Evolutionary conservation across 1,284 basidiomycete species (phyloP).

Genomic region (Tilletia setariae): DNA sequence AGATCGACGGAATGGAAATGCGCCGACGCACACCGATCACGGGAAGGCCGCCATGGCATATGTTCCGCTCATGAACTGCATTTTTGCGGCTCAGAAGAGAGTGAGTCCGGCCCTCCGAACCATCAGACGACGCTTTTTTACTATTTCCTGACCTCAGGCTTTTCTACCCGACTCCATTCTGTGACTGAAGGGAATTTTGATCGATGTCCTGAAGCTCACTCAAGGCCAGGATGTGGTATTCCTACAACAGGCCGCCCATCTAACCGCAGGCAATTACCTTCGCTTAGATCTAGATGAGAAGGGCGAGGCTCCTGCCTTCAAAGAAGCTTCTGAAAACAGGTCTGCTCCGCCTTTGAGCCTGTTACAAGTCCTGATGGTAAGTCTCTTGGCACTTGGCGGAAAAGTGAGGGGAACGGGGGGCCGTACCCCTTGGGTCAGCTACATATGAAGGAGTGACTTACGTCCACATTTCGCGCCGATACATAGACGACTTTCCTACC

Average conservation of each 20-base stretch:
- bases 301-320: slow-evolving; percentile 64
- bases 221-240: slow-evolving; percentile 83
- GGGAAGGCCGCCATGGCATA: slow-evolving; percentile 57
- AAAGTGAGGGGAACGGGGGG: too few species aligned
- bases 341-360: slow-evolving; percentile 21
- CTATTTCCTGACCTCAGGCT: neutral
- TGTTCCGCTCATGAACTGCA: slow-evolving; percentile 98
- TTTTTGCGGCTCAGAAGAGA: slow-evolving; percentile 94
- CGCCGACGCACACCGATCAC: neutral
- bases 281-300: slow-evolving; percentile 75
- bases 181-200: slow-evolving; percentile 65
- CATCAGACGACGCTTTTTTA: neutral
- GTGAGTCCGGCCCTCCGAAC: neutral
- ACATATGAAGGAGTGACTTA: too few species aligned
- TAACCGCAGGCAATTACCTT: slow-evolving; percentile 92
- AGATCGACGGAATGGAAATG: neutral
- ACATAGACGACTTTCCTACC: slow-evolving; percentile 32
- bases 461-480: neutral
- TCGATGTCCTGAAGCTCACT: slow-evolving; percentile 90
- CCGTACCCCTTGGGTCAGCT: too few species aligned
- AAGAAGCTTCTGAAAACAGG: too few species aligned
- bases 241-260: slow-evolving; percentile 91
- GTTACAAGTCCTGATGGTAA: slow-evolving; percentile 42
- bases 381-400: neutral
- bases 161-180: neutral